phyloP scores from a whole-genome alignment of 768 basidiomycete genomes.

The Dentipellis sp. region DNA sequence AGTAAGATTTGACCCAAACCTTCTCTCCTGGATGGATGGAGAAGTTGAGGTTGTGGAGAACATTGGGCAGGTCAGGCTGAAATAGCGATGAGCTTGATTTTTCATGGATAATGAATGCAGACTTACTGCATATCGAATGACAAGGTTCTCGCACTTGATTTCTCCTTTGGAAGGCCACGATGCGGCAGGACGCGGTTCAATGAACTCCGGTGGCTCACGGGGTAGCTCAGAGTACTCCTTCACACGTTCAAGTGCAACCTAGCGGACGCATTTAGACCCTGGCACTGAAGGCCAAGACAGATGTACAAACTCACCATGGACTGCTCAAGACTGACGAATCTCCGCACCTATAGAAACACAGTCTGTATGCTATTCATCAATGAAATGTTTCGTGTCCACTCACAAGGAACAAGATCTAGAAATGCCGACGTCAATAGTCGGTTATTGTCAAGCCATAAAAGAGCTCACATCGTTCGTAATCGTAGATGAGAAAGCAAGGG shows the following conservation, averaged over 20 bases:
- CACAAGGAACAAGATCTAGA: slow-evolving; percentile 27
- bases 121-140: slow-evolving; percentile 71
- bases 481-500: slow-evolving; percentile 74
- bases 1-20: slow-evolving; percentile 27
- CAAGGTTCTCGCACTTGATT: slow-evolving; percentile 64
- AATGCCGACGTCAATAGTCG: slow-evolving; percentile 14
- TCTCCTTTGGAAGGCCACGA: slow-evolving; percentile 71
- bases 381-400: background rate
- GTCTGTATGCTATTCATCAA: slow-evolving; percentile 2
- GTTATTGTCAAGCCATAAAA: too few species aligned
- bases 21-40: slow-evolving; percentile 69
- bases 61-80: slow-evolving; percentile 80
- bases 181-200: slow-evolving; percentile 75
- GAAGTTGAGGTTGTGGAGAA: slow-evolving; percentile 74
- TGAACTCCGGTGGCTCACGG: slow-evolving; percentile 73
- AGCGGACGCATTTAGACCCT: background rate
- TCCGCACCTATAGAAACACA: slow-evolving; percentile 39
- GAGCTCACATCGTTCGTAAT: slow-evolving; percentile 58
- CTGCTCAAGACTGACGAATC: slow-evolving; percentile 85
- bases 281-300: background rate
- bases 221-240: slow-evolving; percentile 82
- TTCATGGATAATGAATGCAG: background rate
- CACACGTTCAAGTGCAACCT: slow-evolving; percentile 83
- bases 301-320: slow-evolving; percentile 55
- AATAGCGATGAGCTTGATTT: slow-evolving; percentile 3